A percentile compares a stretch with the other conserved stretches of the same genome.
phyloP scores from a whole-genome alignment of 768 basidiomycete species.

The Hirschioporus abietinus region DNA sequence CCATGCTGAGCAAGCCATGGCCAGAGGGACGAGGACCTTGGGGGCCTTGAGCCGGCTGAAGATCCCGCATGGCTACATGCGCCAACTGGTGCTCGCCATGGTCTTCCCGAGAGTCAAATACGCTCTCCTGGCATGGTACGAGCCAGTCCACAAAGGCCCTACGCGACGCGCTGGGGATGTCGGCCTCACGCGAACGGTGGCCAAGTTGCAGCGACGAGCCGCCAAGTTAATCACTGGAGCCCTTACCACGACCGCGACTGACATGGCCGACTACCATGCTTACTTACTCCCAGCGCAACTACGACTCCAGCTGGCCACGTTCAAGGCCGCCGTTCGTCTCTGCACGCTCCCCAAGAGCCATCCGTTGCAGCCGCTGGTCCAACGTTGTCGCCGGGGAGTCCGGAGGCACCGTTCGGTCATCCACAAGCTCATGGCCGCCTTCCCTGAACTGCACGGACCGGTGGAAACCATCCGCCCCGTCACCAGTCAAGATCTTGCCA shows the following conservation, averaged over 20 bases:
- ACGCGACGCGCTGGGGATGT: background rate
- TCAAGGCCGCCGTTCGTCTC: conserved; percentile 10
- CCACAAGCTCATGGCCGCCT: conserved; percentile 13
- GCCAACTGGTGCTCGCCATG: background rate
- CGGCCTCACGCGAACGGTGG: background rate
- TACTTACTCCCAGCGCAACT: conserved; percentile 11
- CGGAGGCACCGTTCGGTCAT: conserved; percentile 7
- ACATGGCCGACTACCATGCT: conserved; percentile 12
- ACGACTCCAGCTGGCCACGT: conserved; percentile 1
- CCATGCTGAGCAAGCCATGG: conserved; percentile 12
- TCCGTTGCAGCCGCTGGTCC: background rate
- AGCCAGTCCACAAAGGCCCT: background rate
- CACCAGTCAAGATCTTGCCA: conserved; percentile 4
- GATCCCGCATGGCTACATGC: background rate
- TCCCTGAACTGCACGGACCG: conserved; percentile 3
- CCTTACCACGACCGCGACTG: conserved; percentile 10
- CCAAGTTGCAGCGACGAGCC: conserved; percentile 17
- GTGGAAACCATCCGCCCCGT: conserved; percentile 1
- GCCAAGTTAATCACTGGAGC: conserved; percentile 17
- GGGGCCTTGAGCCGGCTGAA: background rate
- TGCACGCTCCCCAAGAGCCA: conserved; percentile 13
- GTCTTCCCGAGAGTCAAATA: background rate
- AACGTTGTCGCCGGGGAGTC: background rate
- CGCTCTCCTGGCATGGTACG: background rate
- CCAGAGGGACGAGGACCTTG: background rate